Base-by-base conservation (phyloP, 257 asterid species). In the Forsythia viridissima region DNA sequence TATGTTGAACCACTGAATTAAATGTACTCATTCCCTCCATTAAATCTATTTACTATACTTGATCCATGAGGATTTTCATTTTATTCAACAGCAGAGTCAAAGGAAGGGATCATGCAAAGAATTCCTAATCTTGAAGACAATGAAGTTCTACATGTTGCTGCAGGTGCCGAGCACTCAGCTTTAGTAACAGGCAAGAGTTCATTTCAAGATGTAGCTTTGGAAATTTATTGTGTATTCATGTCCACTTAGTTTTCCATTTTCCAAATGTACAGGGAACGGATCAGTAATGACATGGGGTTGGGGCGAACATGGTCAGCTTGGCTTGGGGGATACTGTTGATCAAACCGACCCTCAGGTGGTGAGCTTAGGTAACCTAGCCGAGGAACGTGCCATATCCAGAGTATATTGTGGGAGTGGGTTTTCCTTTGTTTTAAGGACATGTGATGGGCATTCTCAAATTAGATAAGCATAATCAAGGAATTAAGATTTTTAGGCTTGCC, bases 281-380 rank as follows among this genome's bases (percentile, higher is more conserved):
- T 84, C 81, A 12, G 84, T 95, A 72, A 82, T 93, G 94, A 87
- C 97, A 36, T 95, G 97, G 97, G 99, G 99, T n/a, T 95, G 99
- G 99, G 98, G 97, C 20, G 99, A 95, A 89, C 99, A 95, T 30
- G 98, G 98, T 38, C 99, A 96, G 80, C 96, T 96, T 72, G 99
- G 99, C 44, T 80, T 92, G 76, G 97, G 98, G 72, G 85, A 85
- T 85, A 73, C 90, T 36, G 51, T 24, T 3, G 96, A 96, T 80
- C 87, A 87, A 80, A 78, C 84, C 37, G 41, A 41, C 18, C 99
- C 98, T 63, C 92, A 48, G 74, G 71, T 80, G 36, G 92, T 92
- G 76, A 78, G 30, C 77, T 83, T 86, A 57, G 82, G 84, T 80
- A 82, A 78, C 59, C 30, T 15, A 0, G 57, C 71, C 4, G 72